Base-by-base conservation (phyloP, 352 stramenopile species). In the Globisporangium polare region DNA sequence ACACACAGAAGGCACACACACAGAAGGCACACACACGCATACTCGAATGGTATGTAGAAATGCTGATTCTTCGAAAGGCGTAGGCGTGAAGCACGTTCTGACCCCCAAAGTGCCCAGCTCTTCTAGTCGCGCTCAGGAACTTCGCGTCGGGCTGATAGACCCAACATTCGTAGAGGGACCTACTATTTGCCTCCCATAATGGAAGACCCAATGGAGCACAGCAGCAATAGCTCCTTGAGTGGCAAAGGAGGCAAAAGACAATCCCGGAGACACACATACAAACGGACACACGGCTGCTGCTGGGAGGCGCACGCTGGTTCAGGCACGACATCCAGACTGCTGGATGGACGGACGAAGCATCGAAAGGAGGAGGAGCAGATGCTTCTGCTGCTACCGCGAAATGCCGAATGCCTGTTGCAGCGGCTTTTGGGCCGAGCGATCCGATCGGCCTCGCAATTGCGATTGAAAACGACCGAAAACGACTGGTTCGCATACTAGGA, bases 131-230 rank as follows among this genome's bases (percentile, higher is more conserved):
- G 66, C 67, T 73, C 72, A 75, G 78, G 69, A 75, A 83, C 78
- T 86, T 89, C 68, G 53, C 80, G 76, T 84, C 75, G 51, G 80
- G 80, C 80, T 89, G 80, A 89, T 89, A 59, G 80, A 89, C 80
- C 80, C 78, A 81, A 84, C 80, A 89, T 88, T 72, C 80, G 53
- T 72, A 63, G 74, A 72, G 78, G 72, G 77, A 73, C 76, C 75
- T 89, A 56, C 53, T 89, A 66, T 89, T 33, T 80, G 80, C 80
- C 80, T 64, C 77, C 66, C 59, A 52, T 69, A 66, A 84, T 79
- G 74, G 80, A 89, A 89, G 80, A 89, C 80, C 60, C 78, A 79
- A 43, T 66, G 64, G 69, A 73, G 71, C 77, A 87, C 54, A 53
- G 72, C 71, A 37, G 63, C 62, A 63, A 74, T 69, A 51, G 77